These are phyloP conservation scores for Eutrema heterophyllum DNA, from an alignment of 345 rosid genomes.

Conservation along the genomic window DNA sequence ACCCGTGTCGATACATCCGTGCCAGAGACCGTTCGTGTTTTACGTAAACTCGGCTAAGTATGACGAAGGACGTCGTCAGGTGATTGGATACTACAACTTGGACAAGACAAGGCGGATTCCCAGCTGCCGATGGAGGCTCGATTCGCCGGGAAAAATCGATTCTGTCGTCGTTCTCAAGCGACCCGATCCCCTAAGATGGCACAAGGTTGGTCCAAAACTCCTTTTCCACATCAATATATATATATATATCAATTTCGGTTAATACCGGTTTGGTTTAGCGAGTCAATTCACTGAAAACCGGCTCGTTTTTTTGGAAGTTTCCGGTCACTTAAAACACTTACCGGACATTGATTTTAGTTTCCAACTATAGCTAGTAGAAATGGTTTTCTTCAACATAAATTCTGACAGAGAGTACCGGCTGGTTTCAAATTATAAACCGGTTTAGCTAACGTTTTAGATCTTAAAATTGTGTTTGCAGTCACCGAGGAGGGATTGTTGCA, in stretches of 20 bases:
- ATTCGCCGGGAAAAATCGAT: slow-evolving; percentile 51
- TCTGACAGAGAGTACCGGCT: neutral
- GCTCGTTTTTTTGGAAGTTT: neutral
- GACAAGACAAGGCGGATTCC: slow-evolving; percentile 37
- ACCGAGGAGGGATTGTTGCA: slow-evolving; percentile 81
- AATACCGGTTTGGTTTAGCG: neutral
- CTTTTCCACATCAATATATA: neutral
- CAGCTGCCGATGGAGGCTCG: slow-evolving; percentile 60
- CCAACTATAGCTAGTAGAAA: neutral
- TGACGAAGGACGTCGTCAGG: slow-evolving; percentile 47
- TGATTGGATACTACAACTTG: slow-evolving; percentile 48
- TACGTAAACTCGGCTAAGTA: slow-evolving; percentile 50
- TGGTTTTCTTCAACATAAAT: neutral
- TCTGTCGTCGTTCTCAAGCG: slow-evolving; percentile 58
- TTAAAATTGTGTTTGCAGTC: slow-evolving; percentile 41
- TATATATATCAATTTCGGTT: neutral
- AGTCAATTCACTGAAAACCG: neutral
- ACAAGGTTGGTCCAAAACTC: slow-evolving; percentile 39
- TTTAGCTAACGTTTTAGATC: neutral
- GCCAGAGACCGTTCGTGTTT: slow-evolving; percentile 64
- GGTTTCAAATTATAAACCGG: neutral
- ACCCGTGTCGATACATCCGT: slow-evolving; percentile 72
- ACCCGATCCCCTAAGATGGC: slow-evolving; percentile 66
- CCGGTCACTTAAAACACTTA: neutral
- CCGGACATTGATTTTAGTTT: neutral